phyloP scores from a whole-genome alignment of 345 rosid genomes.

The Luvunga scandens region DNA sequence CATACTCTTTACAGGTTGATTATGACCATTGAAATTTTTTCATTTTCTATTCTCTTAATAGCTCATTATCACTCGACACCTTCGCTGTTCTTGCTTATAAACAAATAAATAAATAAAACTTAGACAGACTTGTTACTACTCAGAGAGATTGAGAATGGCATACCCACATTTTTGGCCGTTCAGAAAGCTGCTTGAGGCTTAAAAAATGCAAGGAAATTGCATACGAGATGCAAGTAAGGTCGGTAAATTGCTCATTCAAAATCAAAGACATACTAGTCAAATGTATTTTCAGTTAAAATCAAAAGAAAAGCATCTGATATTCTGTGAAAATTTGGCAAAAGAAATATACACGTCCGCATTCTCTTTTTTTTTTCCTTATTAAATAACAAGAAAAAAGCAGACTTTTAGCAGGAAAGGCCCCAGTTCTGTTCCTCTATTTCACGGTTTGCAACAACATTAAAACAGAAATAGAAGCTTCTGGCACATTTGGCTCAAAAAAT shows the following conservation, averaged over 20 bases:
- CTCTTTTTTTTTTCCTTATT: conserved; percentile 15
- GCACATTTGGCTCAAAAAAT: conserved; percentile 24
- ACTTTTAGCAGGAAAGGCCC: conserved; percentile 4
- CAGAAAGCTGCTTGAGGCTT: no score
- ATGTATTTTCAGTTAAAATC: not conserved
- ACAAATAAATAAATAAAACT: no score
- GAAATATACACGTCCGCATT: conserved; percentile 25
- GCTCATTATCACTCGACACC: no score
- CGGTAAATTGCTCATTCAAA: not conserved
- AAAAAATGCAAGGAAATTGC: no score
- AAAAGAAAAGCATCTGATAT: not conserved
- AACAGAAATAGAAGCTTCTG: conserved; percentile 20
- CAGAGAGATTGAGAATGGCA: no score
- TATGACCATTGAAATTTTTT: no score
- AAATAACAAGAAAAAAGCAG: conserved; percentile 13
- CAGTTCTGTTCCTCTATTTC: conserved; percentile 22
- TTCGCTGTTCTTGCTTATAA: no score
- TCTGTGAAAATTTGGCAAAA: conserved; percentile 7
- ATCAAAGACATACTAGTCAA: not conserved
- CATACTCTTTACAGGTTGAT: no score
- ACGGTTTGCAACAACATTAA: conserved; percentile 21
- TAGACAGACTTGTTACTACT: no score
- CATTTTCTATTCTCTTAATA: no score
- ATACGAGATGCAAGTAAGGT: no score
- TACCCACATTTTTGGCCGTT: no score